A percentile compares a stretch with the other conserved stretches of the same genome.
Evolutionary conservation across 208 protist species (phyloP).

Genomic region (Tritrichomonas foetus): DNA sequence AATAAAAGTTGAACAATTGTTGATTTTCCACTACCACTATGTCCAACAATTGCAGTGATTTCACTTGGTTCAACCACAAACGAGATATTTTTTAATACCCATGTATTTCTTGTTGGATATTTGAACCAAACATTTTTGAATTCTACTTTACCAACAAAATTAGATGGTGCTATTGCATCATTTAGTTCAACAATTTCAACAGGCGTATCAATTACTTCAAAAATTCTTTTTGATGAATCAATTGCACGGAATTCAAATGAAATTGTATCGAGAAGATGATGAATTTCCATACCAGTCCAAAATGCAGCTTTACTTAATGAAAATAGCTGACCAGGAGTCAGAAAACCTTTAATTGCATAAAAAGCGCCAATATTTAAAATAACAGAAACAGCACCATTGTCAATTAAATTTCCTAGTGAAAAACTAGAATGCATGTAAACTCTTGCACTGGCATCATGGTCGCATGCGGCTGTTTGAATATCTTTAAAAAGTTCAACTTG

Average conservation of each 20-base stretch:
- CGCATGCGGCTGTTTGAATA: neutral
- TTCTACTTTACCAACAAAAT: neutral
- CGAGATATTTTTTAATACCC: neutral
- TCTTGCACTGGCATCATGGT: neutral
- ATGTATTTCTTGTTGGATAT: neutral
- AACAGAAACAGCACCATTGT: neutral
- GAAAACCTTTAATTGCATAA: neutral
- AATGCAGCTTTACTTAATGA: neutral
- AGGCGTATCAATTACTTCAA: neutral
- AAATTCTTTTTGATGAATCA: neutral
- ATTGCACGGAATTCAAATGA: neutral
- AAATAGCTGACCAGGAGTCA: neutral
- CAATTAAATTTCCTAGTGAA: neutral
- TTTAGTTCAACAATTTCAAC: neutral
- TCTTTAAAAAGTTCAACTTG: neutral
- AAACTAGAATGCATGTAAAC: neutral
- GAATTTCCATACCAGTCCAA: neutral
- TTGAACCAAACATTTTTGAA: slow-evolving; percentile 35
- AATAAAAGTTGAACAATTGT: neutral
- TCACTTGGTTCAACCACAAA: neutral
- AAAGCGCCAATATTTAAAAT: neutral
- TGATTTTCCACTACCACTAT: neutral
- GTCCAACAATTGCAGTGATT: neutral
- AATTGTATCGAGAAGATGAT: neutral
- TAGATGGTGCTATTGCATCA: neutral